A percentile compares a stretch with the other conserved stretches of the same genome.
phyloP scores from a whole-genome alignment of 306 rosid species.

The Trifolium pratense region DNA sequence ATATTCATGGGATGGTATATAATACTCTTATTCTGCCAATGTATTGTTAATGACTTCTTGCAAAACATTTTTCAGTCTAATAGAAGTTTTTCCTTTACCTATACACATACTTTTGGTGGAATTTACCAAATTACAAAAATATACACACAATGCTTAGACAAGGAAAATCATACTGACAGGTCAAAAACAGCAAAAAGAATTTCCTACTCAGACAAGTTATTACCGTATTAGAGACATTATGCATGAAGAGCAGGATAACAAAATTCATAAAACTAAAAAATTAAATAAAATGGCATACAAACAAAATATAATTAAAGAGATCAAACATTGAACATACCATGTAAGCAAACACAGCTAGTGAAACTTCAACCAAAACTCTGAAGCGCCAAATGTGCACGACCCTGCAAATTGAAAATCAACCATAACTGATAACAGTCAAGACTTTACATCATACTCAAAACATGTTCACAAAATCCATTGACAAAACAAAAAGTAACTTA shows the following conservation, averaged over 20 bases:
- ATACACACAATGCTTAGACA: slow-evolving; percentile 12
- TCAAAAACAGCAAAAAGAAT: slow-evolving; percentile 1
- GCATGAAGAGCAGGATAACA: neutral
- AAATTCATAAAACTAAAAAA: neutral
- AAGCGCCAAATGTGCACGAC: slow-evolving; percentile 29
- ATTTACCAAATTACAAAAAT: neutral
- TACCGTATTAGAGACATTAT: neutral
- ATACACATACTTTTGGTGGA: neutral
- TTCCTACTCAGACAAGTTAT: neutral
- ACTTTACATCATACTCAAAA: neutral
- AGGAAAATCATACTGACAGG: slow-evolving; percentile 1
- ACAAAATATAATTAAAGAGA: slow-evolving; percentile 3
- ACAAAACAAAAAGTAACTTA: too few species aligned
- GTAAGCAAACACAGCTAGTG: slow-evolving; percentile 11
- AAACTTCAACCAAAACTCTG: slow-evolving; percentile 29
- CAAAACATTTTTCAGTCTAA: neutral
- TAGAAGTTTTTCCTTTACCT: neutral
- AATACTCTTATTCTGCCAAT: neutral
- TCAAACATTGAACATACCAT: slow-evolving; percentile 45
- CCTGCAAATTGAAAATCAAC: slow-evolving; percentile 40
- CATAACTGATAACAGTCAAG: neutral
- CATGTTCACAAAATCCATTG: neutral
- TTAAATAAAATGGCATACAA: slow-evolving; percentile 3
- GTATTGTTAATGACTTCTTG: neutral
- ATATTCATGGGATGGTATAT: neutral